Evolutionary conservation across 2,329 filamentous ascomycete genomes (phyloP), one percentile per base, ranked within the genome.

Genomic region (Hymenotorrendiella dingleyae): DNA sequence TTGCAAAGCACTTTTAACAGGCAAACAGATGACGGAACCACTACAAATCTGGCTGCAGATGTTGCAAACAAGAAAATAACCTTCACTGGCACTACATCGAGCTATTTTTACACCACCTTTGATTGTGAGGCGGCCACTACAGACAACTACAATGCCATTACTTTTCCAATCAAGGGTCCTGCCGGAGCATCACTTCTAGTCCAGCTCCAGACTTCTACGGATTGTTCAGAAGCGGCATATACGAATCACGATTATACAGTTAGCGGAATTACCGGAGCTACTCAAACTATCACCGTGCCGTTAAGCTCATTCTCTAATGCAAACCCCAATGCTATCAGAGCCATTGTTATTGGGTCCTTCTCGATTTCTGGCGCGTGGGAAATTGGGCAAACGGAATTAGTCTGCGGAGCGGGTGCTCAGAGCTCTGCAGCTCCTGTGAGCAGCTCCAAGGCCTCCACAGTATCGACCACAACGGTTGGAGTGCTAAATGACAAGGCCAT

Each of bases 51-150:
- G 56, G 63, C 61, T 35, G 54, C 55, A 11, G 51, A 57, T 33
- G 67, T 62, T 24, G 61, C 61, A 11, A 60, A 60, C 11, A 68
- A 68, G 35, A 66, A 70, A 22, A 64, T 76, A 17, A 67, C 65
- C 6, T 73, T 78, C 59, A 70, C 66, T n/a, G 69, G 71, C 23
- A 70, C 67, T 47, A 53, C 63, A 12, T 54, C 51, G 20, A 69
- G 71, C 10, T 77, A 77, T 61, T 76, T 74, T 48, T 76, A 76
- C 53, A 73, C 74, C 55, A 70, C 67, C 2, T 69, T 77, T 41
- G 52, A 60, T 0, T 77, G 73, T 59, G 64, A 70, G 51, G 60
- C 64, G 28, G 66, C 72, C 14, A 59, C 59, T 12, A 64, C 60
- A 36, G 64, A 70, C 36, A 65, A 66, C 45, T 76, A 75, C 56